These are phyloP conservation scores for Pseudomonodictys pantanalensis DNA, from an alignment of 495 filamentous ascomycete genomes.

Conservation along the genomic window DNA sequence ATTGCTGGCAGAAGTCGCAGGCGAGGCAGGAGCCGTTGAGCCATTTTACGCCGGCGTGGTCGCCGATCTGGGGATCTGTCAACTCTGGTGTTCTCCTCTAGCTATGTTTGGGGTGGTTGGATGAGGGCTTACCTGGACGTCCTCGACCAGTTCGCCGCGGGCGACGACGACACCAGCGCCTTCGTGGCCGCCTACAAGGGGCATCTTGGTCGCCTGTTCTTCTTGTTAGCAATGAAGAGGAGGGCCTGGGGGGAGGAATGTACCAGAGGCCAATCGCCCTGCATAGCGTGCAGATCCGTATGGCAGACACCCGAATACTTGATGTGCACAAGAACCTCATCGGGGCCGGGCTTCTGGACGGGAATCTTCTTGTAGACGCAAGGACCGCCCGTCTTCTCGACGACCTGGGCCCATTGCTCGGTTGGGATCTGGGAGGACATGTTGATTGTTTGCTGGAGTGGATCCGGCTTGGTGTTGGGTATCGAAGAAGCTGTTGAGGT, in stretches of 20 bases:
- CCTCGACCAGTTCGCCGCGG: constrained; percentile 66
- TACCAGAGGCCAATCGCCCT: constrained; percentile 80
- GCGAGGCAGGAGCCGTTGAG: constrained; percentile 76
- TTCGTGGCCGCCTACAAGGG: constrained; percentile 93
- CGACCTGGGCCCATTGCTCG: constrained; percentile 83
- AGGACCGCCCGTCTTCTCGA: constrained; percentile 72
- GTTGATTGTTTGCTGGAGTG: constrained; percentile 6
- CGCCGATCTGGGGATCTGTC: constrained; percentile 49
- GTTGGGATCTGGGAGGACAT: constrained; percentile 55
- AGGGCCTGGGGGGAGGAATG: not conserved
- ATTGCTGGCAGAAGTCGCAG: constrained; percentile 75
- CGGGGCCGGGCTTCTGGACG: constrained; percentile 72
- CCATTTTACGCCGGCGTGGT: constrained; percentile 87
- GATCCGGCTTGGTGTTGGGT: not conserved
- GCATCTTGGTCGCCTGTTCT: constrained; percentile 58
- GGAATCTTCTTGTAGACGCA: constrained; percentile 78
- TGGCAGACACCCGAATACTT: constrained; percentile 93
- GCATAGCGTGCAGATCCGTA: constrained; percentile 75
- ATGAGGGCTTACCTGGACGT: constrained; percentile 55
- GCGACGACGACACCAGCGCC: constrained; percentile 82
- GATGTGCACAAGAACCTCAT: constrained; percentile 88
- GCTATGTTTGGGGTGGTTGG: not conserved
- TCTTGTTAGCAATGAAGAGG: not conserved
- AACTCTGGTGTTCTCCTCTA: not conserved
- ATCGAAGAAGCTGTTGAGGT: not conserved